phyloP scores from a whole-genome alignment of 257 asterid genomes.

The Fraxinus pennsylvanica region DNA sequence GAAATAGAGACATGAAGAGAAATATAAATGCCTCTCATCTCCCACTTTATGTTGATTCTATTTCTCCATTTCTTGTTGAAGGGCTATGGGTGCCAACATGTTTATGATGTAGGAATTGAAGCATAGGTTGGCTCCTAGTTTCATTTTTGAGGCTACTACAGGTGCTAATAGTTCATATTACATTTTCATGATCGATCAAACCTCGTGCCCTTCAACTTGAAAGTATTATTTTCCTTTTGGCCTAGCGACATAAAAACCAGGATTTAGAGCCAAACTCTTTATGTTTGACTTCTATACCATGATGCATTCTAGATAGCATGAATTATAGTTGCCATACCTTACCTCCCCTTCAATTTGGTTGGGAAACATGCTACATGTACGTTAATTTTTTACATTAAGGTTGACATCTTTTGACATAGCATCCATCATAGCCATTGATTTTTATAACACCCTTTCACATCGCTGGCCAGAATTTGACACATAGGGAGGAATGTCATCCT shows the following conservation, averaged over 20 bases:
- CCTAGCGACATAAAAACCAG: background rate
- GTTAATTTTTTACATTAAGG: no score
- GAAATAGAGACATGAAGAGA: background rate
- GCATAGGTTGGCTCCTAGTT: background rate
- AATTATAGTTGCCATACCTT: background rate
- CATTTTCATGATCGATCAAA: background rate
- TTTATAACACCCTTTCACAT: no score
- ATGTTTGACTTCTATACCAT: background rate
- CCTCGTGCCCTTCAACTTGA: background rate
- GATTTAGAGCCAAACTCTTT: background rate
- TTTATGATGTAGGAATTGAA: background rate
- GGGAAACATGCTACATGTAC: no score
- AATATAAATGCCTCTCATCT: background rate
- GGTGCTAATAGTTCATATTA: background rate
- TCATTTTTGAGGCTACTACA: background rate
- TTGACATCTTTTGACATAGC: no score
- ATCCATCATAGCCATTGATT: no score
- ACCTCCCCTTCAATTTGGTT: no score
- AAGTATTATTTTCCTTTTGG: background rate
- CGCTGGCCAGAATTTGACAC: no score
- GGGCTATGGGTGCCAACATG: background rate
- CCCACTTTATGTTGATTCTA: background rate
- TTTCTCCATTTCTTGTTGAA: background rate
- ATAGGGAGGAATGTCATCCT: no score
- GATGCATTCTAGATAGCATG: background rate